Percentiles rank a stretch among this genome's conserved stretches.
These are phyloP conservation scores for Sporormia fimetaria DNA, from an alignment of 495 filamentous ascomycete species.

Conservation along the genomic window DNA sequence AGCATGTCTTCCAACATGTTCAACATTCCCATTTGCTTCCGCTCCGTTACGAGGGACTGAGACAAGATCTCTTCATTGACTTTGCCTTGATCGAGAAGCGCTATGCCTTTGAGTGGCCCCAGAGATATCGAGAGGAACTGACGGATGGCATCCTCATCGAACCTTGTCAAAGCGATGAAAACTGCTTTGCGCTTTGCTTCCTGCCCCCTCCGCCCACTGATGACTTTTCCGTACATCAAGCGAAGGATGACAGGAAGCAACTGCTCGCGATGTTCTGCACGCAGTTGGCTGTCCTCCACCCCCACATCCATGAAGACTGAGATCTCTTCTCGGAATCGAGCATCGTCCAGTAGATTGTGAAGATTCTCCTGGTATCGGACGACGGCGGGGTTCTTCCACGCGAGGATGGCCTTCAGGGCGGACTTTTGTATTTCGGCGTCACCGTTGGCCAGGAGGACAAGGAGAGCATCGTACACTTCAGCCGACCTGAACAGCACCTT, in stretches of 20 bases:
- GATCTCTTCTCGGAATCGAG: constrained; percentile 83
- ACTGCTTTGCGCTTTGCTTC: constrained; percentile 58
- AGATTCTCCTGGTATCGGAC: constrained; percentile 76
- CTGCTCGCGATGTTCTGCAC: constrained; percentile 54
- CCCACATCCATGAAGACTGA: constrained; percentile 66
- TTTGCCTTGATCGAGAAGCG: constrained; percentile 42
- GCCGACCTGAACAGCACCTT: constrained; percentile 64
- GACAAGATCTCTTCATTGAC: constrained; percentile 41
- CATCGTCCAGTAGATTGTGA: constrained; percentile 79
- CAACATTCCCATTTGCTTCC: constrained; percentile 77
- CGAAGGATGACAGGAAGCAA: constrained; percentile 78
- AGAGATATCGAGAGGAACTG: constrained; percentile 76
- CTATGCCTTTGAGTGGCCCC: constrained; percentile 50
- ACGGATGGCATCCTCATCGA: constrained; percentile 54
- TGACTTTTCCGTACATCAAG: constrained; percentile 77
- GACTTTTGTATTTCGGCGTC: constrained; percentile 79
- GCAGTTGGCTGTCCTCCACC: constrained; percentile 60
- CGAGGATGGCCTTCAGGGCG: constrained; percentile 70
- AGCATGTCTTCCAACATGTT: constrained; percentile 88
- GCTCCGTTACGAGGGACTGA: constrained; percentile 44
- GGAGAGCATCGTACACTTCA: constrained; percentile 62
- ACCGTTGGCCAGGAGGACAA: constrained; percentile 68
- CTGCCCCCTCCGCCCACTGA: constrained; percentile 50
- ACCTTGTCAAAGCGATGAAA: constrained; percentile 47
- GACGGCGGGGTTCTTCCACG: constrained; percentile 73